Evolutionary conservation across 2,329 filamentous ascomycete species (phyloP), one percentile per base, ranked within the genome.

Genomic region (Aaosphaeria arxii): DNA sequence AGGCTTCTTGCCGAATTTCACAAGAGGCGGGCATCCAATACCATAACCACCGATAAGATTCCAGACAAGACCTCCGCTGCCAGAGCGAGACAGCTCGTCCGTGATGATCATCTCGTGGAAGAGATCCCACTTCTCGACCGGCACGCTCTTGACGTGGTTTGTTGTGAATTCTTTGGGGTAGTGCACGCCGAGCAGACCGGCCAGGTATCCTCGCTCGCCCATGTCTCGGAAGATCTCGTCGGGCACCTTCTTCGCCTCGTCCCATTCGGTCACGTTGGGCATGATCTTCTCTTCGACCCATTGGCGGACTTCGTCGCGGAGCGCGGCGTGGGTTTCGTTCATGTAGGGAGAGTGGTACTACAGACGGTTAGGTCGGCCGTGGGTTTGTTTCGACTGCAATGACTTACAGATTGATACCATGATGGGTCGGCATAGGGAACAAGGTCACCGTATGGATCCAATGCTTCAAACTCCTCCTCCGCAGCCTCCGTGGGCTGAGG

Each of bases 101-200:
- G 92, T 97, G 50, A 99, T 70, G 40, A 97, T 80, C 83, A 97
- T 82, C 80, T 99, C 94, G 74, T 99, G 94, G 85, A 97, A 99
- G 40, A 95, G 83, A 75, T 99, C 94, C 92, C 92, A 99, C 70
- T 94, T 86, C 74, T 96, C 90, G 0, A 88, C 77, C 0, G 87
- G 73, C 9, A 99, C 94, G 43, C 84, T 87, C 74, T 88, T 83
- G 61, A 96, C 82, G 5, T 79, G 76, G 66, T 86, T 82, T 39
- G 85, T 77, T 24, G 84, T 85, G 66, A 92, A 86, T 58, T 95
- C 76, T 50, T 79, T 82, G 11, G 89, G 91, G 75, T 89, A 97
- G 65, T 88, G 79, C 53, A 89, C 81, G 56, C 92, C 94, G 55
- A 99, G 78, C 49, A 97, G 79, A 58, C 94, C 94, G n/a, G 91